A percentile compares a stretch with the other conserved stretches of the same genome.
Conservation (phyloP, 2,329 filamentous ascomycete genomes). For the Colletotrichum tropicale region DNA sequence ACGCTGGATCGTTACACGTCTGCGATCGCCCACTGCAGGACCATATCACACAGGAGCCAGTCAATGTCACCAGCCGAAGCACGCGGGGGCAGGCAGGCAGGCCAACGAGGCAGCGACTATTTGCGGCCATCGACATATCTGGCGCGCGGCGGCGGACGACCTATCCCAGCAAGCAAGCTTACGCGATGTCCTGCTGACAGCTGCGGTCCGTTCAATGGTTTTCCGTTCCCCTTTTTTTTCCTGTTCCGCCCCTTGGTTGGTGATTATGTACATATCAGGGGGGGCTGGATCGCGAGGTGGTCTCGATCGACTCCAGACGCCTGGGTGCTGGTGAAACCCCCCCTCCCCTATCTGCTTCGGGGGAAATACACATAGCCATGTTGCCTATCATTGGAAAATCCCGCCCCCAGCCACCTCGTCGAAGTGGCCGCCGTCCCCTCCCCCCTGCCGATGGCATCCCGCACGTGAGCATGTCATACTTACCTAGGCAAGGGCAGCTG, state of each 20-base stretch:
- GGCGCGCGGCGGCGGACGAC: background rate
- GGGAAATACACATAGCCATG: background rate
- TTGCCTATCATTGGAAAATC: background rate
- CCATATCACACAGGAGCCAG: background rate
- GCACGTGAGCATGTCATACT: conserved; percentile 1
- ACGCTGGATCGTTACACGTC: background rate
- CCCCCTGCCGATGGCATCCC: background rate
- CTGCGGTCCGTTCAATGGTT: background rate
- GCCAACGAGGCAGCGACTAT: background rate
- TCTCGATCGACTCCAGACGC: conserved; percentile 17
- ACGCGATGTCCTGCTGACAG: background rate
- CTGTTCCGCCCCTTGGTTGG: background rate
- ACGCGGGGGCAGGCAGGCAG: background rate
- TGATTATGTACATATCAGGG: background rate
- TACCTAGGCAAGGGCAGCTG: background rate
- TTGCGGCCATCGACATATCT: background rate
- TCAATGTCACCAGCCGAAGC: background rate
- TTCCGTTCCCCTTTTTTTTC: background rate
- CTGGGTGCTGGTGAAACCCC: conserved; percentile 8
- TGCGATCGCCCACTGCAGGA: background rate
- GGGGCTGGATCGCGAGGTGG: conserved; percentile 1
- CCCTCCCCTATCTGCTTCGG: conserved; percentile 2
- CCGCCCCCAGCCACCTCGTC: background rate
- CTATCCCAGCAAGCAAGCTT: background rate
- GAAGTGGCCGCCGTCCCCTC: background rate